Percentiles rank a stretch among this genome's conserved stretches.
Conservation (phyloP, 768 basidiomycete species). For the Auricularia heimuer region DNA sequence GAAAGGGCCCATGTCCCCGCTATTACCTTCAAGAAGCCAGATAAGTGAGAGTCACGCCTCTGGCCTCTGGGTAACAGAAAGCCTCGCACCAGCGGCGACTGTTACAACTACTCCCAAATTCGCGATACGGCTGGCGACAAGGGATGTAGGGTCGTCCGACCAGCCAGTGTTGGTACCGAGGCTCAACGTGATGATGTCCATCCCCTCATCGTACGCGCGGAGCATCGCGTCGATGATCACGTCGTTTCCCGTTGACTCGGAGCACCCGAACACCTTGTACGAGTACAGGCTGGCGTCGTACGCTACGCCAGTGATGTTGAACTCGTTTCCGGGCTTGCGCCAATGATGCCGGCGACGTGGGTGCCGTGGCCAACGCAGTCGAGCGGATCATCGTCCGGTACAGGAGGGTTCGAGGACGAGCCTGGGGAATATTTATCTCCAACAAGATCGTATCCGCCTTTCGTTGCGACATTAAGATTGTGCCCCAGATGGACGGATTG, state of each 20-base stretch:
- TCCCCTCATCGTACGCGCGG: background rate
- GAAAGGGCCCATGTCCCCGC: no score
- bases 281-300: background rate
- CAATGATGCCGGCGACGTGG: background rate
- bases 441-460: no score
- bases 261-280: background rate
- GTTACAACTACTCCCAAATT: constrained; percentile 49
- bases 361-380: background rate
- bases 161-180: constrained; percentile 54
- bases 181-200: constrained; percentile 20
- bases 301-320: background rate
- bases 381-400: background rate
- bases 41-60: no score
- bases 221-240: background rate
- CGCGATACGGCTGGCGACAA: constrained; percentile 51
- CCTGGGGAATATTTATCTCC: no score
- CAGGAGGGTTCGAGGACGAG: background rate
- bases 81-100: constrained; percentile 40
- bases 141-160: constrained; percentile 44
- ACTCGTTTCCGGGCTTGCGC: background rate
- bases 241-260: background rate
- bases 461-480: background rate
- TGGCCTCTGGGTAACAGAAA: no score
- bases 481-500: background rate
- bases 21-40: no score